Evolutionary conservation across 2,329 filamentous ascomycete genomes (phyloP).

Genomic region (Zasmidium angulare): DNA sequence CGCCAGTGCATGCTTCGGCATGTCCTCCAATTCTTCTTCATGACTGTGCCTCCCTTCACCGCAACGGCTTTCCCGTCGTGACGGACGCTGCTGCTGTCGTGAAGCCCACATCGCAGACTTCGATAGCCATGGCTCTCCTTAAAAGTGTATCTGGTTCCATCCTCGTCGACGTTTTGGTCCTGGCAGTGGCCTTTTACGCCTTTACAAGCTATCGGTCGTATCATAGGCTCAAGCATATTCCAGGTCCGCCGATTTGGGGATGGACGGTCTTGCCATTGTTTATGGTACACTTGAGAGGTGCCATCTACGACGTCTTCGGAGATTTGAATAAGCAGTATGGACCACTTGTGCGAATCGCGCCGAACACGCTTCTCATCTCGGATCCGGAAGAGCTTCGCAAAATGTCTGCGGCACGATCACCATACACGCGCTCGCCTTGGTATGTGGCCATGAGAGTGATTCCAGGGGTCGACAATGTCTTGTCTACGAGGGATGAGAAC

Average conservation of each 20-base stretch:
- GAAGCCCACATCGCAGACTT: not conserved
- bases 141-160: not conserved
- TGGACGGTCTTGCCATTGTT: conserved; percentile 6
- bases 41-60: not conserved
- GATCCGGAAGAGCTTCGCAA: conserved; percentile 6
- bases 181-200: conserved; percentile 1
- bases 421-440: not conserved
- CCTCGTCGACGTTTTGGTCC: not conserved
- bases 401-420: conserved; percentile 9
- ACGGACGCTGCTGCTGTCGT: not conserved
- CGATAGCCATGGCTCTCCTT: not conserved
- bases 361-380: conserved; percentile 4
- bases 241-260: conserved; percentile 4
- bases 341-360: conserved; percentile 7
- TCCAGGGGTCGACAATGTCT: conserved; percentile 9
- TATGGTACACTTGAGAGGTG: conserved; percentile 1
- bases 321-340: conserved; percentile 7
- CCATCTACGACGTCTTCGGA: conserved; percentile 2
- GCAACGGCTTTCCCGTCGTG: not conserved
- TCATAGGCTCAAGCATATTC: conserved; percentile 8
- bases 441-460: conserved; percentile 10
- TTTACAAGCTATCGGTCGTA: not conserved
- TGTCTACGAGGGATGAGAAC: conserved; percentile 9
- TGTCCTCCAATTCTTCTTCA: not conserved
- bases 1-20: not conserved